phyloP scores from a whole-genome alignment of 345 rosid species.

The Acer yangbiense region DNA sequence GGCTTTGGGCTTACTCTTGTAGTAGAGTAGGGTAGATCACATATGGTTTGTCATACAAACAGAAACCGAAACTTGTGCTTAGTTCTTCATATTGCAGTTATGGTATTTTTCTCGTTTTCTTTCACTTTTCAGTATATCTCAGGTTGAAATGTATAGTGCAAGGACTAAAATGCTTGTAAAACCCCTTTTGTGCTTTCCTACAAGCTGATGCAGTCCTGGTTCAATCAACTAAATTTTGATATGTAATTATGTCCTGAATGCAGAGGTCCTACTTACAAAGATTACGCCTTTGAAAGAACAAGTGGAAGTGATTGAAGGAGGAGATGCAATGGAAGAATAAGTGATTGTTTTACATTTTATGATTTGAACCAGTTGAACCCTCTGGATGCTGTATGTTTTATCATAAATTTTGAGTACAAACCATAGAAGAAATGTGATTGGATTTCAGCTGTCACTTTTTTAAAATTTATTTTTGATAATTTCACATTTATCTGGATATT shows the following conservation, averaged over 20 bases:
- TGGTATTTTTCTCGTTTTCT: not conserved
- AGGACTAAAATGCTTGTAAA: too few species aligned
- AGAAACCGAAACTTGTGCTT: not conserved
- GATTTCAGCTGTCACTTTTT: not conserved
- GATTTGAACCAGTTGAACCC: not conserved
- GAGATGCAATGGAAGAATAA: constrained; percentile 26
- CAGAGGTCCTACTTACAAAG: constrained; percentile 25
- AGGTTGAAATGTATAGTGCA: not conserved
- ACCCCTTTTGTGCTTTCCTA: not conserved
- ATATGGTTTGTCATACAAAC: not conserved
- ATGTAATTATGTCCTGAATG: not conserved
- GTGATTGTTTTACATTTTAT: not conserved
- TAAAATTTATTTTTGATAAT: not conserved
- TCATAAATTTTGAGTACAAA: not conserved
- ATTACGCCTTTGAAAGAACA: not conserved
- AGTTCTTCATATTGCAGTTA: not conserved
- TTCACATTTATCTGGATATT: not conserved
- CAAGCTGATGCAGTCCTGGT: not conserved
- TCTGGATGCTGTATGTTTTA: not conserved
- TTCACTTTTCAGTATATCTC: not conserved
- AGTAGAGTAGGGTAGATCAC: not conserved
- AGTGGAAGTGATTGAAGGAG: constrained; percentile 15
- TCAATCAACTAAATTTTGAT: not conserved
- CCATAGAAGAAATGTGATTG: not conserved
- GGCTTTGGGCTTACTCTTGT: not conserved